Percentiles rank a stretch among this genome's conserved stretches.
These are phyloP conservation scores for Sideroxylon spinosum DNA, from an alignment of 179 eudicot species.

Conservation along the genomic window DNA sequence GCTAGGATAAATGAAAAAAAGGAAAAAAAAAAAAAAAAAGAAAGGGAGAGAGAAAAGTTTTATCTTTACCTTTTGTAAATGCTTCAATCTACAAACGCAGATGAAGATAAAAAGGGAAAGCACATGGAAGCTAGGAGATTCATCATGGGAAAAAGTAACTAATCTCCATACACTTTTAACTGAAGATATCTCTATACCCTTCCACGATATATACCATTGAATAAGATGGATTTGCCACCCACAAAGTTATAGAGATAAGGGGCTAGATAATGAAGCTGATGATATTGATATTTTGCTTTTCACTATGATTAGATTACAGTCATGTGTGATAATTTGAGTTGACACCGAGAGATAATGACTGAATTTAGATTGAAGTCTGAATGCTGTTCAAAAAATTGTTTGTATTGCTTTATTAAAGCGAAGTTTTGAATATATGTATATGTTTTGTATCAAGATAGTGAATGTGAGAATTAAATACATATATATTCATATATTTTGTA, in stretches of 20 bases:
- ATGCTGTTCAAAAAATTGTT: neutral
- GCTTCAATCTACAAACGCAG: conserved; percentile 8
- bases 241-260: neutral
- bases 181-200: neutral
- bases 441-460: neutral
- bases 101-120: conserved; percentile 7
- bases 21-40: neutral
- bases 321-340: neutral
- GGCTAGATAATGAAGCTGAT: neutral
- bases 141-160: neutral
- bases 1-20: no score
- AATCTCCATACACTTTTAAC: neutral
- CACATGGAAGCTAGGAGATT: conserved; percentile 8
- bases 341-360: conserved; percentile 12
- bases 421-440: neutral
- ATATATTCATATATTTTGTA: neutral
- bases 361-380: neutral
- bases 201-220: neutral
- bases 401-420: neutral
- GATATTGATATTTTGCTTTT: neutral
- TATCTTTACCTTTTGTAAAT: neutral
- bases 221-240: conserved; percentile 15
- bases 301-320: neutral
- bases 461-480: neutral
- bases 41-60: neutral